Base-by-base conservation (phyloP, 352 stramenopile species). In the Phytophthora cryptogea region DNA sequence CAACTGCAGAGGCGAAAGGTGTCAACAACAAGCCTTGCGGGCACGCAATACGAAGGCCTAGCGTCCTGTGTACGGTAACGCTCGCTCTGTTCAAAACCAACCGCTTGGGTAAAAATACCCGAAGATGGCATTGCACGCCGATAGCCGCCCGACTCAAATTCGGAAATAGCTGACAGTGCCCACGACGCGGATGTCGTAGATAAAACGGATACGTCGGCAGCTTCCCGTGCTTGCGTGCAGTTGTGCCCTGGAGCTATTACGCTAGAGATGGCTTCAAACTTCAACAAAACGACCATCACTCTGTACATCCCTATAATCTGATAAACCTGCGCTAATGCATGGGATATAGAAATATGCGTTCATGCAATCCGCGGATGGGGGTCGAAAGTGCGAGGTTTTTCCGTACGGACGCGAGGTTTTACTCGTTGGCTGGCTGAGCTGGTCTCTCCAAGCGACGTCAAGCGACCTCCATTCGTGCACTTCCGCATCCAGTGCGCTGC, bases 371-470 rank as follows among this genome's bases (percentile, higher is more conserved):
- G 42, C 3, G 51, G 43, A 5, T 62, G 62, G 59, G 59, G 35
- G 8, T 41, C 28, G 28, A 7, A 13, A 9, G 8, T 17, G n/a
- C 27, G 48, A 69, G 54, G 45, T 67, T 70, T 74, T 58, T 55
- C 33, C 2, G 3, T 11, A 10, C 26, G 14, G 20, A 1, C 10
- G 13, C 54, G 40, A 73, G 65, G 65, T 73, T 73, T 69, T 73
- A 58, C 41, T 13, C 8, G 33, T 70, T 76, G 68, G 59, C 62
- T 76, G 68, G 68, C 63, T 72, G 68, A 57, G 63, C 57, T 60
- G 35, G 37, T 46, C 44, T 70, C 52, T 47, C 32, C 36, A 63
- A 62, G 46, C 50, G 50, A 44, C 46, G 46, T 47, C 47, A 16
- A 56, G 54, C 53, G 51, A 63, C 57, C 33, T 64, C 67, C 68